Percentiles rank a stretch among this genome's conserved stretches.
These are phyloP conservation scores for Acmispon strigosus DNA, from an alignment of 306 rosid genomes.

Conservation along the genomic window DNA sequence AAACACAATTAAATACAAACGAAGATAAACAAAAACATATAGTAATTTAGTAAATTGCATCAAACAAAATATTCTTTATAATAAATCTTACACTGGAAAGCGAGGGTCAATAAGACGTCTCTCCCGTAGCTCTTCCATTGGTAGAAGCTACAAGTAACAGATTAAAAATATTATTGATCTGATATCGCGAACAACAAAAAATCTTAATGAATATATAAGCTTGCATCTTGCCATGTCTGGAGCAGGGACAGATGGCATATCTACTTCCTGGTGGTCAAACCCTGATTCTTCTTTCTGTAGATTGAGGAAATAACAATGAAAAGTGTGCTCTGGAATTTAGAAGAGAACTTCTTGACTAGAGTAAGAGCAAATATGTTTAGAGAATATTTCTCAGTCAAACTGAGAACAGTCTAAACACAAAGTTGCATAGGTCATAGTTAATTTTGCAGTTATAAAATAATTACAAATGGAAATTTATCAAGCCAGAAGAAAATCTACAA, in stretches of 20 bases:
- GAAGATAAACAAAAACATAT: background rate
- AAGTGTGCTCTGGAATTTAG: background rate
- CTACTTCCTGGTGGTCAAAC: constrained; percentile 63
- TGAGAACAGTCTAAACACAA: background rate
- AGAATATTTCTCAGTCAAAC: background rate
- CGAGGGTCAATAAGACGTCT: constrained; percentile 36
- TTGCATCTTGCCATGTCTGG: constrained; percentile 60
- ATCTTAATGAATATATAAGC: constrained; percentile 10
- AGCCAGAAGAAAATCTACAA: constrained; percentile 15
- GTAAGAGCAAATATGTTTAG: background rate
- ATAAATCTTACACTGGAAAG: constrained; percentile 30
- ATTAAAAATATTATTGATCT: background rate
- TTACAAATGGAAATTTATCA: background rate
- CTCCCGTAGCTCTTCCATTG: constrained; percentile 33
- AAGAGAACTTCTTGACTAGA: constrained; percentile 8
- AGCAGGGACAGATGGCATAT: constrained; percentile 62
- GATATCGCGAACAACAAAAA: background rate
- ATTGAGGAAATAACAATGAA: constrained; percentile 27
- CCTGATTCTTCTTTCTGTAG: constrained; percentile 71
- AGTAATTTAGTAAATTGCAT: background rate
- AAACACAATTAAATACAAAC: background rate
- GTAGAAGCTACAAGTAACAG: constrained; percentile 26
- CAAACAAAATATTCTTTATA: background rate
- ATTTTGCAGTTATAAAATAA: background rate
- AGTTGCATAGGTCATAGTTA: background rate